Percentiles rank a stretch among this genome's conserved stretches.
Conservation (phyloP, 306 rosid genomes). For the Ormosia emarginata region DNA sequence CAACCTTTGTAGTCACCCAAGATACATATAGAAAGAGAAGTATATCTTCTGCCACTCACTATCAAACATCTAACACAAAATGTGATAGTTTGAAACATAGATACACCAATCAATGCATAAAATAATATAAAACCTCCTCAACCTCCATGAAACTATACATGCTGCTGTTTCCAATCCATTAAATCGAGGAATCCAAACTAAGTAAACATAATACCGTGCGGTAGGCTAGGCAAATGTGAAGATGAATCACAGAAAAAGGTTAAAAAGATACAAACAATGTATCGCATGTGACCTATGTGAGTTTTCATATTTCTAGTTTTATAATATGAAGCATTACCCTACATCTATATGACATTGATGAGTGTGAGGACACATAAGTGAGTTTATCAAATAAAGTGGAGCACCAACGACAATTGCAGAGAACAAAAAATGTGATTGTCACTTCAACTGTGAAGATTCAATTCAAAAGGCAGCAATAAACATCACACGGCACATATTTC, state of each 20-base stretch:
- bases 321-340: background rate
- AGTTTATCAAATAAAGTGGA: constrained; percentile 1
- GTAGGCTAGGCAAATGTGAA: background rate
- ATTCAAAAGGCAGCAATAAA: constrained; percentile 40
- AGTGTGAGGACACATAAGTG: background rate
- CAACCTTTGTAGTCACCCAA: background rate
- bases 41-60: background rate
- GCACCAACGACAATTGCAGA: background rate
- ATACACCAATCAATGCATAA: background rate
- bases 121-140: background rate
- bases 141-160: background rate
- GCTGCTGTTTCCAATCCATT: constrained; percentile 5
- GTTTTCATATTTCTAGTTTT: background rate
- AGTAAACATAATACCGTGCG: background rate
- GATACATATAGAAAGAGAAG: background rate
- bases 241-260: background rate
- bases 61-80: constrained; percentile 9
- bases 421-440: constrained; percentile 4
- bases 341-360: background rate
- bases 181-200: background rate
- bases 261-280: background rate
- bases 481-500: constrained; percentile 58
- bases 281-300: background rate
- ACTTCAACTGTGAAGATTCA: constrained; percentile 53
- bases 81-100: background rate